phyloP scores from a whole-genome alignment of 2,329 filamentous ascomycete species.

The Ambrosiella cleistominuta region DNA sequence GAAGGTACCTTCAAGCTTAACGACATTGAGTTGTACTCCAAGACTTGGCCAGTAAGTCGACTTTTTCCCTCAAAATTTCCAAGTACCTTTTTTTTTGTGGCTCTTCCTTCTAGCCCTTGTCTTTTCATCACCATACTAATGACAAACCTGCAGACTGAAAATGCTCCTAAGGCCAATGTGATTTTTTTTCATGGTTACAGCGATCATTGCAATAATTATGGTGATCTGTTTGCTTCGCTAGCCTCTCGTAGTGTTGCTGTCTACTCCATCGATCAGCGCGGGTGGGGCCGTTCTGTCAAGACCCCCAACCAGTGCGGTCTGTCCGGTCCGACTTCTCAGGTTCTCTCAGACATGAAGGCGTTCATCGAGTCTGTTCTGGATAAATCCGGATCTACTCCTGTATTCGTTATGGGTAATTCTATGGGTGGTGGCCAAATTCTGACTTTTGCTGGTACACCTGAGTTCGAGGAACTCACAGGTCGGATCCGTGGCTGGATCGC shows the following conservation, averaged over 20 bases:
- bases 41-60: constrained; percentile 40
- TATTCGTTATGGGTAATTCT: constrained; percentile 79
- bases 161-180: constrained; percentile 47
- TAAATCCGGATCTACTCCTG: constrained; percentile 37
- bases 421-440: constrained; percentile 76
- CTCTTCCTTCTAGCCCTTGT: not conserved
- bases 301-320: constrained; percentile 46
- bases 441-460: constrained; percentile 34
- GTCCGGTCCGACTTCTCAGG: constrained; percentile 54
- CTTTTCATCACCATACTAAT: not conserved
- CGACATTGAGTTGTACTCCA: constrained; percentile 33
- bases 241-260: constrained; percentile 57
- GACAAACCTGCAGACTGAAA: constrained; percentile 29
- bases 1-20: constrained; percentile 34
- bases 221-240: constrained; percentile 53
- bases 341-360: constrained; percentile 61
- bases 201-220: constrained; percentile 67
- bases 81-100: not conserved
- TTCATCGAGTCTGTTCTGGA: constrained; percentile 39
- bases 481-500: constrained; percentile 56
- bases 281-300: constrained; percentile 63
- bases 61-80: not conserved
- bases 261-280: constrained; percentile 67
- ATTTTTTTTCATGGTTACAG: constrained; percentile 81
- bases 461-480: constrained; percentile 35